Percentiles rank a stretch among this genome's conserved stretches.
These are phyloP conservation scores for Saccharomyces jurei DNA, from an alignment of 805 yeast species.

Conservation along the genomic window DNA sequence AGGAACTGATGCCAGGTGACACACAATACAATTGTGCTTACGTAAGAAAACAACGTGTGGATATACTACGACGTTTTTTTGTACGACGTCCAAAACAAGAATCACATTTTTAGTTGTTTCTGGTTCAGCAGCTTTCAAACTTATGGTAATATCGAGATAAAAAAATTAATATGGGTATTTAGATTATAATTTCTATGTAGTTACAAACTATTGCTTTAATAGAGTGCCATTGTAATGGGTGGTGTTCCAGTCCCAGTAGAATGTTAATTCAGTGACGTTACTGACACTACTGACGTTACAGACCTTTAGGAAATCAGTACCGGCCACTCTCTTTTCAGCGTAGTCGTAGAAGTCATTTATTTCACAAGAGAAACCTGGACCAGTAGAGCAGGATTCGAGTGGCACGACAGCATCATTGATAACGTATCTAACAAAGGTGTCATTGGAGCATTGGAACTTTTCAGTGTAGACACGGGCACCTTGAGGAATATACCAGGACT, in stretches of 20 bases:
- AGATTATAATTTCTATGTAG: not conserved
- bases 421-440: constrained; percentile 40
- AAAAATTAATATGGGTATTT: not conserved
- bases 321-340: constrained; percentile 27
- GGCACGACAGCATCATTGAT: constrained; percentile 51
- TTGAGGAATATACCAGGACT: constrained; percentile 47
- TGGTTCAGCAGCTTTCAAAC: too few species aligned
- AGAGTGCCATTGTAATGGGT: not conserved
- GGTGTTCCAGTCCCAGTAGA: constrained; percentile 11
- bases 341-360: constrained; percentile 29
- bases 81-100: too few species aligned
- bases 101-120: too few species aligned
- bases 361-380: constrained; percentile 48
- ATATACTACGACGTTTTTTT: too few species aligned
- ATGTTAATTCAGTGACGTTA: constrained; percentile 16
- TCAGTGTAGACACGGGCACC: constrained; percentile 48
- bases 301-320: constrained; percentile 25
- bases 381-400: constrained; percentile 38
- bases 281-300: constrained; percentile 23
- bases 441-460: constrained; percentile 36
- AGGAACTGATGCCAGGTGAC: too few species aligned
- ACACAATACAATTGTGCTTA: too few species aligned
- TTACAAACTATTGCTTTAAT: not conserved
- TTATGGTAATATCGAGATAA: not conserved
- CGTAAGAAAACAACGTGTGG: too few species aligned